These are phyloP conservation scores for Microbotryum violaceum DNA, from an alignment of 1,284 basidiomycete species.

Conservation along the genomic window DNA sequence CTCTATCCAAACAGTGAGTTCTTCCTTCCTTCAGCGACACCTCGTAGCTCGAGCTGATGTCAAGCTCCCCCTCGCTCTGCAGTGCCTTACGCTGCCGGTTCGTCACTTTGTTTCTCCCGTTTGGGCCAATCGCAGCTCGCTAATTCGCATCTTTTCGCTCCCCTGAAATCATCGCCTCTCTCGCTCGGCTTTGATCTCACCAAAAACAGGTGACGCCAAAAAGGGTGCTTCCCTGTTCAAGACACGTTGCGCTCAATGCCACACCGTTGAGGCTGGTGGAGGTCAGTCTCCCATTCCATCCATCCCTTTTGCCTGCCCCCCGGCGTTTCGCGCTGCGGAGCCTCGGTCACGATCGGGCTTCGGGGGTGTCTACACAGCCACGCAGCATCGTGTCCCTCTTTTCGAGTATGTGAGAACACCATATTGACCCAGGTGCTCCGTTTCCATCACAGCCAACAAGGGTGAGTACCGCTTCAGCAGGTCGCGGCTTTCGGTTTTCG, in stretches of 20 bases:
- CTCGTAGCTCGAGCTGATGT: no score
- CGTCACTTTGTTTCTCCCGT: constrained; percentile 4
- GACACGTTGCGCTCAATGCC: constrained; percentile 79
- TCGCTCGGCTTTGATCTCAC: background rate
- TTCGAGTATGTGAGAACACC: background rate
- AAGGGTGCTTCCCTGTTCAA: constrained; percentile 65
- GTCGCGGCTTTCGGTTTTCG: no score
- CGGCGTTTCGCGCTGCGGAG: background rate
- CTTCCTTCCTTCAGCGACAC: no score
- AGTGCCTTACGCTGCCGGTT: constrained; percentile 48
- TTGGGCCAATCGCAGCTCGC: background rate
- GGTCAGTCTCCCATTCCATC: constrained; percentile 39
- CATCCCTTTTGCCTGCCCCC: background rate
- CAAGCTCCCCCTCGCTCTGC: constrained; percentile 24
- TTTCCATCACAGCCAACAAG: constrained; percentile 26
- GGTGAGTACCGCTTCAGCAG: constrained; percentile 12
- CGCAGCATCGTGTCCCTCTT: background rate
- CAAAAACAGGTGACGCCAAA: constrained; percentile 60
- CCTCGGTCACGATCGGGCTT: no score
- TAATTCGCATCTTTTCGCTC: background rate
- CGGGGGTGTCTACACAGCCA: background rate
- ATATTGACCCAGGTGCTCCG: background rate
- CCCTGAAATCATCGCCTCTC: background rate
- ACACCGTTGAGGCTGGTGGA: constrained; percentile 81
- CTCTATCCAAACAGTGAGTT: no score